Percentiles rank a stretch among this genome's conserved stretches.
These are phyloP conservation scores for Onygena corvina DNA, from an alignment of 2,329 filamentous ascomycete genomes.

Conservation along the genomic window DNA sequence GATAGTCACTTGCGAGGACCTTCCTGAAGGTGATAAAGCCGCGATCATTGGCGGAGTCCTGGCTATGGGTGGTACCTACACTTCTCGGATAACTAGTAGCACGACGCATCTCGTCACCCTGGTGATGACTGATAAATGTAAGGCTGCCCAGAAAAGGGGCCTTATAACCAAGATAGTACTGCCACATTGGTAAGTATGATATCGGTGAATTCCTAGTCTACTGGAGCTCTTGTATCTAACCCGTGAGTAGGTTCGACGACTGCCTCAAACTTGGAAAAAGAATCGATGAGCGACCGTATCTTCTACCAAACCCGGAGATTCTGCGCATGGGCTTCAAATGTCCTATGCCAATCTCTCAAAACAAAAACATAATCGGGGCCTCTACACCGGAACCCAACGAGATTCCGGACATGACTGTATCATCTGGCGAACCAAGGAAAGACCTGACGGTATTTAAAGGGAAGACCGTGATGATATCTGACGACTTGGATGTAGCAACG, in stretches of 20 bases:
- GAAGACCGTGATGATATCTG: constrained; percentile 64
- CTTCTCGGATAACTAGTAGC: constrained; percentile 54
- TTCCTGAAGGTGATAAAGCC: constrained; percentile 78
- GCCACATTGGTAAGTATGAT: constrained; percentile 63
- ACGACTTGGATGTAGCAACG: constrained; percentile 58
- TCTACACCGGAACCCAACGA: constrained; percentile 41
- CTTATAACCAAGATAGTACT: constrained; percentile 71
- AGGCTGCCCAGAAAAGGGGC: constrained; percentile 28
- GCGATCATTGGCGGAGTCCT: constrained; percentile 81
- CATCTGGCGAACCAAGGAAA: constrained; percentile 28
- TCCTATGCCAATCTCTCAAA: constrained; percentile 45
- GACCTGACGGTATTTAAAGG: constrained; percentile 63
- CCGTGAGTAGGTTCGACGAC: constrained; percentile 72
- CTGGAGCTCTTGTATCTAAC: neutral
- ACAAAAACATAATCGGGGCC: constrained; percentile 55
- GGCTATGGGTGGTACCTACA: constrained; percentile 77
- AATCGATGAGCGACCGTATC: constrained; percentile 79
- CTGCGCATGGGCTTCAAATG: constrained; percentile 46
- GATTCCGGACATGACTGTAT: constrained; percentile 24
- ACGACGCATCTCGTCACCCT: constrained; percentile 86
- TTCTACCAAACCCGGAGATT: constrained; percentile 74
- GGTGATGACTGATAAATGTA: constrained; percentile 58
- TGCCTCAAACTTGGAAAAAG: constrained; percentile 85
- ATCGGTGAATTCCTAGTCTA: constrained; percentile 15
- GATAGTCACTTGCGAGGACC: constrained; percentile 66